Base-by-base conservation (phyloP, 257 asterid genomes). In the Solanum commersonii region DNA sequence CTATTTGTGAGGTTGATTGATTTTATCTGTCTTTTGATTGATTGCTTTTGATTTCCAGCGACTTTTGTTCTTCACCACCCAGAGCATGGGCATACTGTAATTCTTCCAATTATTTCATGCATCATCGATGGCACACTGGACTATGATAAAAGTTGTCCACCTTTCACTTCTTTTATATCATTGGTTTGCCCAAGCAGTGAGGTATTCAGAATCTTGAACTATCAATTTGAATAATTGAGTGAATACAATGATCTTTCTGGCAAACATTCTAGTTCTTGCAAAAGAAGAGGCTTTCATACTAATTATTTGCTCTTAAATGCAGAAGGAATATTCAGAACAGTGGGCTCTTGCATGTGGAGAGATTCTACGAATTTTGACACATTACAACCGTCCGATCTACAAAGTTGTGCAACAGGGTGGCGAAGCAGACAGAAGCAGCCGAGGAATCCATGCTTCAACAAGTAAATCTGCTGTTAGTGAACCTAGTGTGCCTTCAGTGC, bases 291-390 rank as follows among this genome's bases (percentile, higher is more conserved):
- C 82, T 82, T 74, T 91, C 87, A 89, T 18, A 14, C 79, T 85
- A 68, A 81, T 87, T 63, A 82, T 87, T 87, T 74, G 37, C 87
- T 89, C 83, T 59, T 52, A 77, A 67, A 88, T 87, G 86, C 96
- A 97, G 99, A 95, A 92, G 35, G 99, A 94, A 87, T 95, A 96
- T 89, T 96, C 99, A 56, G 99, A 97, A 90, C 98, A 97, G 91
- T 97, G 99, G 99, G 99, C 99, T 89, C 96, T 97, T 87, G 99
- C 98, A 88, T 97, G 99, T 90, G 99, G 99, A 88, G 99, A 97
- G 90, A 97, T 96, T 88, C 92, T 97, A 91, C 90, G 99, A 88
- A 94, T 97, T 89, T 90, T 97, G 91, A 97, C 98, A 29, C 98
- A 96, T 91, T 96, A 97, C 87, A 96, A 97, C 93, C 95, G 99